A percentile compares a stretch with the other conserved stretches of the same genome.
phyloP scores from a whole-genome alignment of 2,329 filamentous ascomycete species.

The Talaromyces sp. region DNA sequence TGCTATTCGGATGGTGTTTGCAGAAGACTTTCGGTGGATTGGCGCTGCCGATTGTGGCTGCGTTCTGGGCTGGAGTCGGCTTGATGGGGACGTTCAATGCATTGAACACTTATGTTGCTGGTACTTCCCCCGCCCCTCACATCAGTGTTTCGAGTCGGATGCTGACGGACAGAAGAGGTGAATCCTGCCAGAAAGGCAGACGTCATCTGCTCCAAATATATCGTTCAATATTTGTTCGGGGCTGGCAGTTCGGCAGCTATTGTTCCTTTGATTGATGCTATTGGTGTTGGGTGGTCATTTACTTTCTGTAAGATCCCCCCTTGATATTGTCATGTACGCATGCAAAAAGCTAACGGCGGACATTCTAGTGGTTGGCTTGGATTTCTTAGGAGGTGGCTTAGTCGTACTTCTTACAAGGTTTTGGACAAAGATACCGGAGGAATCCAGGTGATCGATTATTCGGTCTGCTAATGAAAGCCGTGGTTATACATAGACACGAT shows the following conservation, averaged over 20 bases:
- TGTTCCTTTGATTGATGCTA: constrained; percentile 64
- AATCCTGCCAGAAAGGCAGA: constrained; percentile 56
- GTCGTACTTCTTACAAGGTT: neutral
- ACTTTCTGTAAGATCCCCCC: constrained; percentile 56
- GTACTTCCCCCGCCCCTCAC: constrained; percentile 21
- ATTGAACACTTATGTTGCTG: constrained; percentile 64
- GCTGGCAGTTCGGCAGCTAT: constrained; percentile 66
- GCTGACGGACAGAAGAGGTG: constrained; percentile 32
- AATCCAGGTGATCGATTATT: neutral
- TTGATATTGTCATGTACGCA: too few species aligned
- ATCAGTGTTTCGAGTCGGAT: neutral
- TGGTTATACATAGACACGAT: neutral
- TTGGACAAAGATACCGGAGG: neutral
- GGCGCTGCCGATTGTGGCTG: constrained; percentile 61
- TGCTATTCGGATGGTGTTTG: constrained; percentile 66
- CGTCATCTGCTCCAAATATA: constrained; percentile 76
- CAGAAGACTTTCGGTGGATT: constrained; percentile 54
- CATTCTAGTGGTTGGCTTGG: neutral
- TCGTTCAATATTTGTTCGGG: constrained; percentile 70
- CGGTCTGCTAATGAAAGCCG: neutral
- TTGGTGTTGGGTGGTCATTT: constrained; percentile 77
- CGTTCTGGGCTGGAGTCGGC: constrained; percentile 69
- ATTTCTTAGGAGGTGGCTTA: neutral
- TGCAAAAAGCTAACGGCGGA: neutral
- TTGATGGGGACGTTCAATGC: constrained; percentile 71